Conservation (phyloP, 1,139 yeast species). For the Nakaseomyces bracarensis region DNA sequence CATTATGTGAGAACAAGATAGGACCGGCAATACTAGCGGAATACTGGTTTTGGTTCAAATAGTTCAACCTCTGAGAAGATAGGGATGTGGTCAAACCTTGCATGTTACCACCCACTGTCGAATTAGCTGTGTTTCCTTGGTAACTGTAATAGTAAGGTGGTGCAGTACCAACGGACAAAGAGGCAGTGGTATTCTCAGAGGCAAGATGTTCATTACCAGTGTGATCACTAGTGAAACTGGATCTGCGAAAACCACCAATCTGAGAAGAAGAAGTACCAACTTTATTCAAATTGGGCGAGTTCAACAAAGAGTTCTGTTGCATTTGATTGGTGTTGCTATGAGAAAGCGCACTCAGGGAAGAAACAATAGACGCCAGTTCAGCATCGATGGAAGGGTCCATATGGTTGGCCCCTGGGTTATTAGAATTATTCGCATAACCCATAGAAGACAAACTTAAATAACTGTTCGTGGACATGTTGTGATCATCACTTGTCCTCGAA, state of each 20-base stretch:
- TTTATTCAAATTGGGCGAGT: conserved; percentile 1
- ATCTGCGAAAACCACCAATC: conserved; percentile 30
- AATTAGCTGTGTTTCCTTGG: conserved; percentile 1
- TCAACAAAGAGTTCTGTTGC: conserved; percentile 5
- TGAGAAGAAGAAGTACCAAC: conserved; percentile 14
- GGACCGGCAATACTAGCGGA: conserved; percentile 10
- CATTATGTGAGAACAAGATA: conserved; percentile 6
- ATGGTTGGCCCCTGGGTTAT: background rate
- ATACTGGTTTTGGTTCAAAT: conserved; percentile 7
- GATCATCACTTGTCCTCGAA: conserved; percentile 2
- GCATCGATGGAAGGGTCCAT: conserved; percentile 21
- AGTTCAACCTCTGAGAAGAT: conserved; percentile 6
- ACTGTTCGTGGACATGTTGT: conserved; percentile 1
- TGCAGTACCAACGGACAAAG: conserved; percentile 27
- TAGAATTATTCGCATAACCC: background rate
- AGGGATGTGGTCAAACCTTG: conserved; percentile 1
- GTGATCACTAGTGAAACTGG: conserved; percentile 18
- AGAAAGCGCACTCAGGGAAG: conserved; percentile 31
- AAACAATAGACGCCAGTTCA: conserved; percentile 32
- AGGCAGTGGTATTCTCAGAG: conserved; percentile 11
- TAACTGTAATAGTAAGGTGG: conserved; percentile 13
- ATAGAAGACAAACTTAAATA: background rate
- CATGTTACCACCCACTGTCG: background rate
- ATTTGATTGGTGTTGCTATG: conserved; percentile 12
- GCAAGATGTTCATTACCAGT: background rate